Evolutionary conservation across 306 rosid genomes (phyloP).

Genomic region (Corylus avellana): DNA sequence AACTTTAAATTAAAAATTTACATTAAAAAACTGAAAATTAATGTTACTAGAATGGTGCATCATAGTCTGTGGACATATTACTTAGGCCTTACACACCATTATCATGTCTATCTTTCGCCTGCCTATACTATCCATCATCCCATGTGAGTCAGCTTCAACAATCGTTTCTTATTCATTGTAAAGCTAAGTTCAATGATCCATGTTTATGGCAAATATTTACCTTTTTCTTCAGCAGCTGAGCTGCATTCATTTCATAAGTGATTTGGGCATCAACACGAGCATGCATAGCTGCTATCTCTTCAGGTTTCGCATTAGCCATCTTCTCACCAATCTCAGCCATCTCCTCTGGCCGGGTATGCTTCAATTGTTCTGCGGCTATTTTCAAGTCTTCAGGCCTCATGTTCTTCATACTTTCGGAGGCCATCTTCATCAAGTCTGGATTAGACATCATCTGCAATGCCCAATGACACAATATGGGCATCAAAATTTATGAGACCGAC

Average conservation of each 20-base stretch:
- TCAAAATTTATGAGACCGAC: conserved; percentile 4
- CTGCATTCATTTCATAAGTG: conserved; percentile 66
- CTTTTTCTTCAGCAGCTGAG: conserved; percentile 90
- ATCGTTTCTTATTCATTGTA: background rate
- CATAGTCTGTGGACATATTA: background rate
- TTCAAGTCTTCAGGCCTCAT: conserved; percentile 81
- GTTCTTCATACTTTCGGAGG: conserved; percentile 90
- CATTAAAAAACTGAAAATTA: too few species aligned
- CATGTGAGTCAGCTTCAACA: conserved; percentile 2
- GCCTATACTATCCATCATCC: background rate
- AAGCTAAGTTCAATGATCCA: background rate
- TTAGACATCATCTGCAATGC: conserved; percentile 86
- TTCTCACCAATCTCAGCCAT: conserved; percentile 93
- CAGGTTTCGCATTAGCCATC: conserved; percentile 83
- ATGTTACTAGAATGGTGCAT: too few species aligned
- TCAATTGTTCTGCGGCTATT: conserved; percentile 83
- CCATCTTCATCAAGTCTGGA: conserved; percentile 92
- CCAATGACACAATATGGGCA: conserved; percentile 4
- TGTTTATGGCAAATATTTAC: conserved; percentile 32
- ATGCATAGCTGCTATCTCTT: conserved; percentile 79
- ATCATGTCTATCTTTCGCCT: background rate
- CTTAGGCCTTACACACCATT: background rate
- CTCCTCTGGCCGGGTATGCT: conserved; percentile 86
- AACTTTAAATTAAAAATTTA: background rate
- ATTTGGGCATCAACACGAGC: conserved; percentile 67